Conservation (phyloP, 257 asterid species). For the Capsicum pubescens region DNA sequence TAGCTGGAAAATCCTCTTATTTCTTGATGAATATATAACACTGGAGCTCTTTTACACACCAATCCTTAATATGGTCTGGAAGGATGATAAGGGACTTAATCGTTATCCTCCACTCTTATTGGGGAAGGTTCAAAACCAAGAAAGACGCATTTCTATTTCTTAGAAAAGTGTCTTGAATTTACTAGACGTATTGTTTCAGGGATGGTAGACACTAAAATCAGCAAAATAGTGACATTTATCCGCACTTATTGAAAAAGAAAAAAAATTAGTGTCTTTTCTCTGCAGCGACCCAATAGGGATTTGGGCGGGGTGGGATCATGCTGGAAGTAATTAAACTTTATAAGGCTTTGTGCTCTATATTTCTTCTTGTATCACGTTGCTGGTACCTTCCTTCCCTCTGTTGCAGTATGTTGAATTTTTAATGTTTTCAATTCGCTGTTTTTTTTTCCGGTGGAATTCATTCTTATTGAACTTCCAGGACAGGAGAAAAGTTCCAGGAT, state of each 20-base stretch:
- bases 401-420: background rate
- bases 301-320: background rate
- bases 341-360: conserved; percentile 9
- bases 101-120: background rate
- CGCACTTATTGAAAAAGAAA: background rate
- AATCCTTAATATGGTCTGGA: background rate
- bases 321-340: background rate
- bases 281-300: background rate
- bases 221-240: background rate
- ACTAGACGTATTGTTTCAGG: background rate
- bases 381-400: background rate
- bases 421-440: background rate
- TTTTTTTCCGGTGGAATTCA: background rate
- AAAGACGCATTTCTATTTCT: background rate
- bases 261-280: background rate
- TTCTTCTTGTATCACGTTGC: background rate
- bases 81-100: background rate
- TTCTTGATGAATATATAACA: background rate
- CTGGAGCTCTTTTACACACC: background rate
- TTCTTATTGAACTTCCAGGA: background rate
- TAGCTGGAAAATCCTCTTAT: background rate
- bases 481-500: background rate
- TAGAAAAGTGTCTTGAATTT: background rate
- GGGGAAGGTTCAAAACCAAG: background rate
- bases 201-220: background rate